These are phyloP conservation scores for Wickerhamomyces sp. DNA, from an alignment of 1,139 yeast genomes.

Conservation along the genomic window DNA sequence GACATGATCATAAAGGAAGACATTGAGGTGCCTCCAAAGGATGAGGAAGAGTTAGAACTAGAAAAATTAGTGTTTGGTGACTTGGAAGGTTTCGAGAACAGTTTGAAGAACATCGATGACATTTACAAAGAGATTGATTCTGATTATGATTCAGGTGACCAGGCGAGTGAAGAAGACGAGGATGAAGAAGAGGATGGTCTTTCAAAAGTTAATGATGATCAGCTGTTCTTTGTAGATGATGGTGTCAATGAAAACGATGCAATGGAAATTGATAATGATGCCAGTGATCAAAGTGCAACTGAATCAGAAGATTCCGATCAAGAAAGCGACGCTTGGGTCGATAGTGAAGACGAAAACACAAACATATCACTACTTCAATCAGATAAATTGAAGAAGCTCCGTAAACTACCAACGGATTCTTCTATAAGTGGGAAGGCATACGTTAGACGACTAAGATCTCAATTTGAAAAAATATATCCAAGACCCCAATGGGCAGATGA, in stretches of 20 bases:
- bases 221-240: constrained; percentile 62
- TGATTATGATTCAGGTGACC: constrained; percentile 19
- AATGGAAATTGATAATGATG: constrained; percentile 18
- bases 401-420: constrained; percentile 59
- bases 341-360: constrained; percentile 83
- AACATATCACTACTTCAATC: constrained; percentile 56
- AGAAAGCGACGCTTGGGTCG: constrained; percentile 72
- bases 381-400: constrained; percentile 66
- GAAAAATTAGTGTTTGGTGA: constrained; percentile 93
- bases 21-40: constrained; percentile 59
- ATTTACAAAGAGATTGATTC: constrained; percentile 34
- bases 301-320: constrained; percentile 32
- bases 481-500: constrained; percentile 80
- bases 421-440: constrained; percentile 63
- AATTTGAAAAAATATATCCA: constrained; percentile 84
- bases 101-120: constrained; percentile 36
- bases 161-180: constrained; percentile 29
- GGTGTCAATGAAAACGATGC: constrained; percentile 31
- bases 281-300: constrained; percentile 32
- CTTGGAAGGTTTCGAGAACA: constrained; percentile 67
- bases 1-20: constrained; percentile 24
- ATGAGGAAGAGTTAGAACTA: constrained; percentile 72
- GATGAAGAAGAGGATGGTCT: constrained; percentile 30
- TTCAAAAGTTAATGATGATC: constrained; percentile 50
- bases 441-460: constrained; percentile 67